These are phyloP conservation scores for Sphagnum contortum DNA, from an alignment of 225 moss, liverwort and hornwort species.

Conservation along the genomic window DNA sequence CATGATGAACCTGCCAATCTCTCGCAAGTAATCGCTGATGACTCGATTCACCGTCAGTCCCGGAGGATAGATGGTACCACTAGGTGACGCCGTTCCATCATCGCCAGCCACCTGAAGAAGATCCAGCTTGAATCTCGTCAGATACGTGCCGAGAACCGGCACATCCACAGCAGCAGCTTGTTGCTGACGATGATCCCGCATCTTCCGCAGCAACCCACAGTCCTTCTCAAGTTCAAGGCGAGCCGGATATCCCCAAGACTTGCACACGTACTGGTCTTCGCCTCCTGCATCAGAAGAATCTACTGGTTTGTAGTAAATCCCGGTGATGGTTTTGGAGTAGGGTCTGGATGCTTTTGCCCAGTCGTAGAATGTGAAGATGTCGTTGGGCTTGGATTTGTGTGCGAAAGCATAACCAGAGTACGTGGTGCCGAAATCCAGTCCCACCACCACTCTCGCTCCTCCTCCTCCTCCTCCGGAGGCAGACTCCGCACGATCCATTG, in stretches of 20 bases:
- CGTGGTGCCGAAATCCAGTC: constrained; percentile 17
- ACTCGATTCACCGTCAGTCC: constrained; percentile 1
- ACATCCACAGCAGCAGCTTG: background rate
- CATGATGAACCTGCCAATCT: constrained; percentile 6
- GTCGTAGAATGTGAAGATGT: background rate
- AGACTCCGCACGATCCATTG: no score
- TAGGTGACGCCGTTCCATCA: background rate
- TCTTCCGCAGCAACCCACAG: background rate
- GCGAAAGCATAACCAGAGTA: constrained; percentile 14
- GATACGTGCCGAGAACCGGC: background rate
- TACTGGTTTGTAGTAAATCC: background rate
- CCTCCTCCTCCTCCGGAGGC: background rate
- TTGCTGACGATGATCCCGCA: background rate
- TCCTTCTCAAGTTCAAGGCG: background rate
- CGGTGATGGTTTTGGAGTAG: background rate
- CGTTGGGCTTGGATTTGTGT: background rate
- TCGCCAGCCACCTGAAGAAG: constrained; percentile 2
- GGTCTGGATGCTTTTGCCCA: no score
- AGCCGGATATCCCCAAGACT: constrained; percentile 13
- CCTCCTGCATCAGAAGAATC: no score
- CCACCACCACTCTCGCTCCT: constrained; percentile 9
- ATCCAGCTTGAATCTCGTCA: constrained; percentile 14
- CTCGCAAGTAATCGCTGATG: constrained; percentile 14
- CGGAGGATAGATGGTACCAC: constrained; percentile 1
- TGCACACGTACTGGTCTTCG: background rate